Evolutionary conservation across 352 stramenopile genomes (phyloP), one percentile per base, ranked within the genome.

Genomic region (Phytophthora rubi): DNA sequence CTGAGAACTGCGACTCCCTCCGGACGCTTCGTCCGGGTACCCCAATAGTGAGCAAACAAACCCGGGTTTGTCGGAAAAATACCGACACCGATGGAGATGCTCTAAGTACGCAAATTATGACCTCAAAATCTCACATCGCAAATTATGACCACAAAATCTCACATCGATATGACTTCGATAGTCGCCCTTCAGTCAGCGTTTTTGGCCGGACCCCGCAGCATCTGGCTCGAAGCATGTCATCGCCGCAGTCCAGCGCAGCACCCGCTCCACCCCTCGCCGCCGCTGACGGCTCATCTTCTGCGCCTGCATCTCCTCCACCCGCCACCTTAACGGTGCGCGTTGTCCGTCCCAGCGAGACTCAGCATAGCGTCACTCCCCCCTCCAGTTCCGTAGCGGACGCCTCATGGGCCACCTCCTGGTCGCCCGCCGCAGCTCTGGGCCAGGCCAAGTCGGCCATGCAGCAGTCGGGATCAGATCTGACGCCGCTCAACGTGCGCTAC

Each of bases 381-480:
- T 16, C 47, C 32, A 49, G 26, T 8, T 44, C 52, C 32, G 15
- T 32, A 9, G 18, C 42, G 1, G 53, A 59, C 37, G 28, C 42
- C 39, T 68, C 51, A 21, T 77, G 70, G 70, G 26, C 65, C n/a
- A 64, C 51, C 18, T 21, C 16, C 1, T 74, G 56, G 60, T 76
- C 69, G 7, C 69, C 69, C 8, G 63, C 59, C 28, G 45, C 63
- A 30, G 69, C 69, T 62, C 32, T 72, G 42, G 26, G 44, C 28
- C 69, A 65, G 37, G 59, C 65, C 2, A 62, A 47, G 15, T 48
- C 53, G 23, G 55, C 52, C n/a, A 77, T 74, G 65, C 47, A 71
- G 32, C 65, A 71, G 44, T 68, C 65, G 6, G 60, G 33, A 21
- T 39, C 23, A 0, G 9, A 49, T n/a, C 48, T 35, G 18, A 77